A percentile compares a stretch with the other conserved stretches of the same genome.
phyloP scores from a whole-genome alignment of 2,329 filamentous ascomycete genomes.

The Trichoderma breve region DNA sequence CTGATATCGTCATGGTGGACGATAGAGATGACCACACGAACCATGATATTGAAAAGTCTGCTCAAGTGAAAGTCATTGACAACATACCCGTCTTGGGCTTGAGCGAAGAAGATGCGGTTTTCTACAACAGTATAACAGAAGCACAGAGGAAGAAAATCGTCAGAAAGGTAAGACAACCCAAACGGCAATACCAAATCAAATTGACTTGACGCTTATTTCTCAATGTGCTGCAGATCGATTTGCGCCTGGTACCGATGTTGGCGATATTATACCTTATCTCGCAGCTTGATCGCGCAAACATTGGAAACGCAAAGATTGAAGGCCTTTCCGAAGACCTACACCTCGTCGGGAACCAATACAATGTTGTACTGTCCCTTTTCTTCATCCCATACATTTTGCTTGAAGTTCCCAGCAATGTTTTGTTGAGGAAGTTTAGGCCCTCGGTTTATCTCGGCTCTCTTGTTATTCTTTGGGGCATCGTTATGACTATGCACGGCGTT shows the following conservation, averaged over 20 bases:
- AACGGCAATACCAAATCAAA: accelerated
- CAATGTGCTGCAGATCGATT: not conserved
- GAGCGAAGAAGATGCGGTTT: not conserved
- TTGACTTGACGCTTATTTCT: not conserved
- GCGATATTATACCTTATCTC: constrained; percentile 6
- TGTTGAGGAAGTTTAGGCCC: constrained; percentile 18
- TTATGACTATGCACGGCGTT: constrained; percentile 60
- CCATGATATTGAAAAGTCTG: not conserved
- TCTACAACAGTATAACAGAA: constrained; percentile 1
- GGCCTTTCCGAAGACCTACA: constrained; percentile 25
- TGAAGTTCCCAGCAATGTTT: constrained; percentile 22
- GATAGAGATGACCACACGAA: not conserved
- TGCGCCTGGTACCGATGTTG: not conserved
- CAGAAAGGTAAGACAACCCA: not conserved
- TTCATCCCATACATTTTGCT: constrained; percentile 25
- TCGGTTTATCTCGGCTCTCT: not conserved
- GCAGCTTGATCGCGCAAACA: constrained; percentile 6
- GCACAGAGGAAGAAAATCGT: not conserved
- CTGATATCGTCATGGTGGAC: constrained; percentile 1
- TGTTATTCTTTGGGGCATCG: not conserved
- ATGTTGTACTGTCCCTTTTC: constrained; percentile 27
- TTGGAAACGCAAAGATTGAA: constrained; percentile 27
- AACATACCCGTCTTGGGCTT: not conserved
- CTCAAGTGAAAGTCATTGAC: not conserved
- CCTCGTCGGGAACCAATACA: constrained; percentile 24